Percentiles rank a stretch among this genome's conserved stretches.
phyloP scores from a whole-genome alignment of 139 green algal species.

The Auxenochlorella pyrenoidosa region DNA sequence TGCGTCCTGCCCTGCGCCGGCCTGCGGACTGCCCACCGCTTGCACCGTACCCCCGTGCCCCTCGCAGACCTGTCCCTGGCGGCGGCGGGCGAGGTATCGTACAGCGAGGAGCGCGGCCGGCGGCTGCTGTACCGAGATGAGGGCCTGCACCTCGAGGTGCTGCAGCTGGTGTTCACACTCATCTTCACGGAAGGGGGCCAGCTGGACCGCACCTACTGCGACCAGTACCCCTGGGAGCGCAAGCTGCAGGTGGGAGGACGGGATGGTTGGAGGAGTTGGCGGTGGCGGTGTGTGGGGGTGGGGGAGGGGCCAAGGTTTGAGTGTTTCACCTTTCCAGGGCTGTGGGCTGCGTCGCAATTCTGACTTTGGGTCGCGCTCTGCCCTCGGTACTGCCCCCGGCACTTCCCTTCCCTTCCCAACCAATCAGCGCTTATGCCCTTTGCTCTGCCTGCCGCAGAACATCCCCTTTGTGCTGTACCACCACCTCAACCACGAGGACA shows the following conservation, averaged over 20 bases:
- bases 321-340: too few relatives aligned
- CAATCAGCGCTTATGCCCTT: too few relatives aligned
- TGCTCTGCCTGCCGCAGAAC: slow-evolving; percentile 44
- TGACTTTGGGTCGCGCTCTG: too few relatives aligned
- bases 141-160: slow-evolving; percentile 53
- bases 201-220: slow-evolving; percentile 60
- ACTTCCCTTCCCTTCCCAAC: too few relatives aligned
- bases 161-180: slow-evolving; percentile 68
- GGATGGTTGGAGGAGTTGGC: too few relatives aligned
- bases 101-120: slow-evolving; percentile 37
- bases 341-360: too few relatives aligned
- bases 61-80: not conserved
- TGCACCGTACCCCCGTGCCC: not conserved
- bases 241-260: not conserved
- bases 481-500: slow-evolving; percentile 58
- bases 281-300: not conserved
- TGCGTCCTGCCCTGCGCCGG: too few relatives aligned
- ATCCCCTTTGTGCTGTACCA: slow-evolving; percentile 58
- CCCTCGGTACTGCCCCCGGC: too few relatives aligned
- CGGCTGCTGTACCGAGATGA: slow-evolving; percentile 55
- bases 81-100: slow-evolving; percentile 26
- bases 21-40: not conserved
- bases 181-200: slow-evolving; percentile 47
- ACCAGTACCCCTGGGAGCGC: slow-evolving; percentile 48
- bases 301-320: too few relatives aligned